A percentile compares a stretch with the other conserved stretches of the same genome.
Conservation (phyloP, 306 rosid genomes). For the Fragaria iinumae region DNA sequence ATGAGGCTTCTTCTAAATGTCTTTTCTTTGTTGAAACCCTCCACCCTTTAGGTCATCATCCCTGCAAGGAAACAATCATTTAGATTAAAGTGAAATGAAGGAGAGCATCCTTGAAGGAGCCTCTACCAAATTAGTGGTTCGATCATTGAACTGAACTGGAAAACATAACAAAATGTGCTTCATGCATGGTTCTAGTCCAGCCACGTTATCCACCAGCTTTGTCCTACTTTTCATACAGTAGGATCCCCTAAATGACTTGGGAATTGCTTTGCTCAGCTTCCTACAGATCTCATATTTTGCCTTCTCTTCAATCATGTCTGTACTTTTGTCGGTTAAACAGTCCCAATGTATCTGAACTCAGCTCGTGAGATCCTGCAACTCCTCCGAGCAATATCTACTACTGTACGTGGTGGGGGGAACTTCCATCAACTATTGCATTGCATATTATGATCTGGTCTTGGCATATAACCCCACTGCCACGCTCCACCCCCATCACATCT, state of each 20-base stretch:
- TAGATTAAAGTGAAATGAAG: background rate
- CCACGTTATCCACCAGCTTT: background rate
- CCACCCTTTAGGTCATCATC: background rate
- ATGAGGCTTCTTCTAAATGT: background rate
- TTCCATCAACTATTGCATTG: background rate
- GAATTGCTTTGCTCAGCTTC: background rate
- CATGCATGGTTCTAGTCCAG: background rate
- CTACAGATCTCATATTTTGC: background rate
- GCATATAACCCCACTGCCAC: background rate
- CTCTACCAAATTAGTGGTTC: background rate
- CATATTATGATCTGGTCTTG: background rate
- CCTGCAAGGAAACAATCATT: background rate
- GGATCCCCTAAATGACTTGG: background rate
- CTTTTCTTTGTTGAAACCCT: background rate
- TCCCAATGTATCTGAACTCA: background rate
- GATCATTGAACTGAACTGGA: background rate
- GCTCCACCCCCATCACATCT: background rate
- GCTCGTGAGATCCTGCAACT: slow-evolving; percentile 11
- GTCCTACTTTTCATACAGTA: background rate
- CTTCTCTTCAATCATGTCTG: background rate
- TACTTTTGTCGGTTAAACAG: background rate
- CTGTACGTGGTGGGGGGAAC: slow-evolving; percentile 1
- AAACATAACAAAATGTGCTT: background rate
- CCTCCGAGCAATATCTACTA: background rate
- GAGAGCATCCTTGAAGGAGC: background rate